Evolutionary conservation across 306 rosid species (phyloP).

Genomic region (Hippophae gyantsensis): DNA sequence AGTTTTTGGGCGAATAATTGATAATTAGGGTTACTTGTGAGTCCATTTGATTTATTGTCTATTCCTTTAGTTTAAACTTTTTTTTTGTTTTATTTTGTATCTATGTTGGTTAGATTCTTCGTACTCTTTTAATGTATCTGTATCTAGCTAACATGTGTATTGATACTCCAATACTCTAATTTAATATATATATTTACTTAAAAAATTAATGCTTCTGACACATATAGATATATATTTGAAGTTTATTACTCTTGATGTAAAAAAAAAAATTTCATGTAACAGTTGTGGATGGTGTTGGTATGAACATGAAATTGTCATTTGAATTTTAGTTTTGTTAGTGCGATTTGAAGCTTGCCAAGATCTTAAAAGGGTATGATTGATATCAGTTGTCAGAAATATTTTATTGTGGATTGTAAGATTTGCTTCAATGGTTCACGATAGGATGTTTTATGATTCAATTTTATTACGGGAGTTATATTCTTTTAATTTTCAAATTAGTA

Average conservation of each 20-base stretch:
- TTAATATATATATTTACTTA: too few relatives aligned
- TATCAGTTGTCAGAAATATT: neutral
- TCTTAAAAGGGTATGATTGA: neutral
- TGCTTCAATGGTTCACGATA: neutral
- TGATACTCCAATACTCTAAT: too few relatives aligned
- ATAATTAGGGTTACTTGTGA: too few relatives aligned
- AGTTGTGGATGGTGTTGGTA: neutral
- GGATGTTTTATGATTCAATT: neutral
- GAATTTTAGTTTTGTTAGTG: conserved; percentile 6
- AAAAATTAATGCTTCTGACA: too few relatives aligned
- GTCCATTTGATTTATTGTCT: too few relatives aligned
- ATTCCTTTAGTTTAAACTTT: too few relatives aligned
- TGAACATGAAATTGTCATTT: neutral
- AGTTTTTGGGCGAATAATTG: too few relatives aligned
- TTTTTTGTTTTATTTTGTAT: too few relatives aligned
- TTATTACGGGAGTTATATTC: neutral
- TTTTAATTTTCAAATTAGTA: neutral
- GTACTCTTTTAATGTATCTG: too few relatives aligned
- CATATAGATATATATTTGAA: too few relatives aligned
- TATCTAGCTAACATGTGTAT: too few relatives aligned
- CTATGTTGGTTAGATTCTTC: too few relatives aligned
- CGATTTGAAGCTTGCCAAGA: conserved; percentile 10
- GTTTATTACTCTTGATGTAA: neutral
- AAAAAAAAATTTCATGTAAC: neutral
- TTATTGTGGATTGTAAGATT: neutral